phyloP scores from a whole-genome alignment of 371 early-diverging fungal genomes.

The Umbelopsis sp. region DNA sequence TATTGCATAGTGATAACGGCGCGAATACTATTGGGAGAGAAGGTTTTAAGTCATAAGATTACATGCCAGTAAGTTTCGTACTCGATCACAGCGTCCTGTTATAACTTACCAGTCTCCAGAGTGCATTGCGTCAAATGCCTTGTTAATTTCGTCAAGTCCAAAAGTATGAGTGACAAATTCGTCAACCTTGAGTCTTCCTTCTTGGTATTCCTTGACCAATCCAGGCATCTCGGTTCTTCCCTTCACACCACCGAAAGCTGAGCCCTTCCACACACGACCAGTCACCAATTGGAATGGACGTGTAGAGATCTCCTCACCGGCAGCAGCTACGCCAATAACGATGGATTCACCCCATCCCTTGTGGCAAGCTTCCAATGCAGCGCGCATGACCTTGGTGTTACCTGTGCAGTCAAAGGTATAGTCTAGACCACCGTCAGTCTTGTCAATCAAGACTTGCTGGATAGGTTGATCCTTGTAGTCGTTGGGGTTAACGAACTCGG shows the following conservation, averaged over 20 bases:
- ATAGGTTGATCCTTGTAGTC: conserved; percentile 73
- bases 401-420: conserved; percentile 96
- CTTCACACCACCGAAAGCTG: conserved; percentile 97
- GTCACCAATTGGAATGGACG: conserved; percentile 96
- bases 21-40: conserved; percentile 54
- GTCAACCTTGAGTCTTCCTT: conserved; percentile 88
- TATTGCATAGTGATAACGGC: conserved; percentile 53
- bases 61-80: too few species aligned
- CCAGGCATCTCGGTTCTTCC: conserved; percentile 90
- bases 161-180: conserved; percentile 88
- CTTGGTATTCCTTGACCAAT: conserved; percentile 84
- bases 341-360: conserved; percentile 92
- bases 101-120: conserved; percentile 63
- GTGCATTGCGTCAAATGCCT: conserved; percentile 92
- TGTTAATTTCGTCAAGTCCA: conserved; percentile 83
- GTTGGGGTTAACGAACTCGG: conserved; percentile 90
- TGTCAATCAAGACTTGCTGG: conserved; percentile 84
- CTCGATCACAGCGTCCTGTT: neutral
- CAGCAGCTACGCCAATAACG: conserved; percentile 92
- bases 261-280: conserved; percentile 94
- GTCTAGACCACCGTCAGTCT: conserved; percentile 95
- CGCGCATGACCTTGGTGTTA: conserved; percentile 90
- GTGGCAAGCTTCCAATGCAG: conserved; percentile 92
- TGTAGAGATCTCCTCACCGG: conserved; percentile 91
- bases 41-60: conserved; percentile 2